Conservation (phyloP, 495 filamentous ascomycete species). For the Recurvomyces mirabilis region DNA sequence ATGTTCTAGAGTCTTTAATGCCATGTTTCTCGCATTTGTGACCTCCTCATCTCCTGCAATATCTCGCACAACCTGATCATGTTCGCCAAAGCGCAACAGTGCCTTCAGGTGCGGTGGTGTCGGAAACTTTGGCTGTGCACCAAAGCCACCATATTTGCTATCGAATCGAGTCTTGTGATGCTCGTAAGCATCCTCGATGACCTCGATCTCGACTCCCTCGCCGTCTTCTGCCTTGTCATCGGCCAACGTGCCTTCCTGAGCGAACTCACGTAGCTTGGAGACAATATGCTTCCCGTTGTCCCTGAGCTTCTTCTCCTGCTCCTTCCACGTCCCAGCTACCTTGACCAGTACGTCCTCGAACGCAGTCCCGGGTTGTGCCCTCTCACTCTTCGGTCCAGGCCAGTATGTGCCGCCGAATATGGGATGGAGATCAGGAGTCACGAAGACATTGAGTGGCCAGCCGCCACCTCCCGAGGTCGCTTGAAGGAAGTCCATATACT, state of each 20-base stretch:
- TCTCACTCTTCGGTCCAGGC: constrained; percentile 60
- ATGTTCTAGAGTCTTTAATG: constrained; percentile 61
- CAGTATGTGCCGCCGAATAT: constrained; percentile 96
- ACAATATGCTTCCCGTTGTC: constrained; percentile 74
- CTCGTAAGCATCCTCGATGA: constrained; percentile 79
- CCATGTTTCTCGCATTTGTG: constrained; percentile 66
- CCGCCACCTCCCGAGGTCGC: constrained; percentile 85
- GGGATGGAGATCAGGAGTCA: constrained; percentile 85
- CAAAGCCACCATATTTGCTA: constrained; percentile 66
- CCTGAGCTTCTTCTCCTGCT: constrained; percentile 68
- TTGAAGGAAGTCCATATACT: constrained; percentile 98
- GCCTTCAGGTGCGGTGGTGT: constrained; percentile 78
- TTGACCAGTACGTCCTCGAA: constrained; percentile 79
- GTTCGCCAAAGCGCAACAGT: constrained; percentile 58
- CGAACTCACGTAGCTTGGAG: constrained; percentile 69
- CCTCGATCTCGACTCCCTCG: constrained; percentile 67
- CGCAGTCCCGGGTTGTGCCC: constrained; percentile 32
- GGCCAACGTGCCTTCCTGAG: constrained; percentile 69
- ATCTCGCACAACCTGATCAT: constrained; percentile 58
- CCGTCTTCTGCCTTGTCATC: constrained; percentile 38
- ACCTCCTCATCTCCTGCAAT: constrained; percentile 78
- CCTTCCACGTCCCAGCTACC: constrained; percentile 68
- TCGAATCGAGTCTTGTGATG: constrained; percentile 75
- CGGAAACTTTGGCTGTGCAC: constrained; percentile 75
- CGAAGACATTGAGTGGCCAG: constrained; percentile 94